Evolutionary conservation across 495 filamentous ascomycete species (phyloP), one percentile per base, ranked within the genome.

Genomic region (Lindgomyces ingoldianus): DNA sequence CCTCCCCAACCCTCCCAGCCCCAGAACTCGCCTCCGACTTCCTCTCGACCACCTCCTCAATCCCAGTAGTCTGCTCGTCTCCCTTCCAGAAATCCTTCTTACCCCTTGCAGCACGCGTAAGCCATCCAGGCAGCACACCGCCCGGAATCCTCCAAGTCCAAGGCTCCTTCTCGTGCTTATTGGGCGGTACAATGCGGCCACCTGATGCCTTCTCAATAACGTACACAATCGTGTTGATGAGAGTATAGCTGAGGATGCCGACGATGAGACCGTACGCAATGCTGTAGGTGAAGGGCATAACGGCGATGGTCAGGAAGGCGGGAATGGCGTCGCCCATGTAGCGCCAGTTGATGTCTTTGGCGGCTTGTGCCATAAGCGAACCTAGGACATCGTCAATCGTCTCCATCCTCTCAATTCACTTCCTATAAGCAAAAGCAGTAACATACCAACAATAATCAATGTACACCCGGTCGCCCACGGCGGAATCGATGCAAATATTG

Each of bases 231-330:
- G 76, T 77, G 74, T 93, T 93, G 63, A 93, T 74, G 44, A 85
- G 69, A 55, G 85, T 85, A 70, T 93, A 93, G 60, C 85, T 81
- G 57, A 87, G 78, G 69, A 93, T 90, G 42, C 90, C 90, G 2
- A 87, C 89, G 58, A 93, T 89, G 27, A 91, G 80, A 22, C 89
- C 89, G 71, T 92, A 87, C 16, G 89, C 87, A 68, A 91, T 91
- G 47, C 85, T 89, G 74, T 90, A 91, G 21, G 88, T 91, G 77
- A 92, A 92, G n/a, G 89, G 89, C 90, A 93, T 93, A 69, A 89
- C 74, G 67, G 84, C 83, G 62, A 93, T 87, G 26, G 89, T 91
- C 29, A 92, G 73, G 75, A 93, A 93, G 0, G 90, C 90, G 0
- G 90, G 90, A 29, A 93, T 79, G 24, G 87, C 85, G 74, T 93